These are phyloP conservation scores for Vitis vinifera DNA, from an alignment of 164 flowering plant species.

Conservation along the genomic window ASM3070453v1 NC_081811.1:1773501-1774000, in stretches of 20 bases:
- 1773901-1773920: too few relatives aligned
- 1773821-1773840: background rate
- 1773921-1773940: too few relatives aligned
- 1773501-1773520: slow-evolving; percentile 62
- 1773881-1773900: too few relatives aligned
- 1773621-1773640: background rate
- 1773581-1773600: too few relatives aligned
- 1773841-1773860: slow-evolving; percentile 1
- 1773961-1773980: too few relatives aligned
- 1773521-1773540: slow-evolving; percentile 49
- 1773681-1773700: slow-evolving; percentile 90
- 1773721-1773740: background rate
- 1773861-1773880: background rate
- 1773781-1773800: slow-evolving; percentile 71
- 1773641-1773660: slow-evolving; percentile 81
- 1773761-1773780: background rate
- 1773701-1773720: slow-evolving; percentile 22
- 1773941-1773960: too few relatives aligned
- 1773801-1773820: slow-evolving; percentile 34
- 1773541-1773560: slow-evolving; percentile 69
- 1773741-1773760: background rate
- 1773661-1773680: slow-evolving; percentile 81
- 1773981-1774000: too few relatives aligned
- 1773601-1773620: too few relatives aligned
- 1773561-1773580: too few relatives aligned